Percentiles rank a stretch among this genome's conserved stretches.
These are phyloP conservation scores for Mycena crocata DNA, from an alignment of 768 basidiomycete species.

Conservation along the genomic window DNA sequence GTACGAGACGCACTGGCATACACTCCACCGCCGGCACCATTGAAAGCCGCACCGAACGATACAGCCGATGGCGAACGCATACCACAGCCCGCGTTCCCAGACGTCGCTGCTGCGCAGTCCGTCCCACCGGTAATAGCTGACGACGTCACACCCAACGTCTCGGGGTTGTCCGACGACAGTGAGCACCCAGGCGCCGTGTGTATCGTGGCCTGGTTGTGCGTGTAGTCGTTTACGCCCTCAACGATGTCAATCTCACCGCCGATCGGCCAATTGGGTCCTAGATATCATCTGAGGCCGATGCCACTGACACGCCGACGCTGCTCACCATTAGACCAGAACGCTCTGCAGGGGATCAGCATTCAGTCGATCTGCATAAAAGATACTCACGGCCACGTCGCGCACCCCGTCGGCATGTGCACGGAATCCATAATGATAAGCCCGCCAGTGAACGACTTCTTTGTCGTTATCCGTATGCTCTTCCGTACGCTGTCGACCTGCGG, in stretches of 20 bases:
- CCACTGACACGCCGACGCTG: background rate
- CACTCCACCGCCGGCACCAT: slow-evolving; percentile 86
- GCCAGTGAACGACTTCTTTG: slow-evolving; percentile 61
- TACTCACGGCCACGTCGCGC: slow-evolving; percentile 66
- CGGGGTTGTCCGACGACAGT: slow-evolving; percentile 61
- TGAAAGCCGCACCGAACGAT: slow-evolving; percentile 90
- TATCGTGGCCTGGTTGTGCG: slow-evolving; percentile 84
- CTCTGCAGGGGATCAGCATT: slow-evolving; percentile 14
- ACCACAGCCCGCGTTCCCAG: slow-evolving; percentile 86
- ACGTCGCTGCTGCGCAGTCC: slow-evolving; percentile 77
- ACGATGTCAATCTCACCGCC: slow-evolving; percentile 60
- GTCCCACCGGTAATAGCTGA: slow-evolving; percentile 70
- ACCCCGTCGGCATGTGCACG: slow-evolving; percentile 79
- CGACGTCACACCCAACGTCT: slow-evolving; percentile 68
- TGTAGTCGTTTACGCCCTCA: slow-evolving; percentile 86
- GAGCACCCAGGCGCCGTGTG: slow-evolving; percentile 82
- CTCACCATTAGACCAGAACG: slow-evolving; percentile 51
- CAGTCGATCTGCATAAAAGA: background rate
- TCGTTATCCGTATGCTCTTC: slow-evolving; percentile 83
- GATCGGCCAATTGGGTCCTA: slow-evolving; percentile 72
- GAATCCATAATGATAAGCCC: slow-evolving; percentile 74
- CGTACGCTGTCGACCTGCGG: slow-evolving; percentile 74
- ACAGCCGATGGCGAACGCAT: slow-evolving; percentile 67
- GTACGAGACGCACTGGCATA: slow-evolving; percentile 79
- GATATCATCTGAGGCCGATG: background rate